Evolutionary conservation across 306 rosid species (phyloP), one percentile per base, ranked within the genome.

Genomic region (Herpetospermum pedunculosum): DNA sequence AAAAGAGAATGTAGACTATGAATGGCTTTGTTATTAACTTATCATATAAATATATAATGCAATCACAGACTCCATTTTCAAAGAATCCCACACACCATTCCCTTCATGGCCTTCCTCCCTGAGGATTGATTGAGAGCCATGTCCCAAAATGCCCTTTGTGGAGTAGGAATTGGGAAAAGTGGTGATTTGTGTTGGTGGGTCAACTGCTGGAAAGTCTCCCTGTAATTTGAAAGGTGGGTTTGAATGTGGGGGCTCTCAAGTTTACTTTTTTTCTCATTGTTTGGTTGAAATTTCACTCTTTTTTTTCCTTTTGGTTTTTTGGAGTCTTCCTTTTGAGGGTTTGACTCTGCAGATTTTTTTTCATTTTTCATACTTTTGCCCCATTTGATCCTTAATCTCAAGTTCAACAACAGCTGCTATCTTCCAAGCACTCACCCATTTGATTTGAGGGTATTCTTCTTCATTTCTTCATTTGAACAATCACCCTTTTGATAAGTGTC

Each of bases 91-190:
- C n/a, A n/a, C n/a, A n/a, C n/a, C 73, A 67, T 52, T 23, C 50
- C 72, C 40, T 41, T 68, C 54, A 69, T 70, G 74, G 41, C 74
- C 70, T 47, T 16, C 18, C n/a, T n/a, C n/a, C n/a, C n/a, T n/a
- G n/a, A n/a, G n/a, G n/a, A n/a, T n/a, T n/a, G n/a, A n/a, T n/a
- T n/a, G 38, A 44, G 44, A 57, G 44, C n/a, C 6, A 16, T 48
- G 46, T n/a, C 13, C 40, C 32, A 73, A 53, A 14, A 37, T 53
- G 7, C 49, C 37, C 76, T 34, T 72, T 72, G 60, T 71, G 76
- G 76, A 72, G 64, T 50, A 72, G 76, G 76, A 71, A 71, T 63
- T 63, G 70, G 70, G n/a, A 53, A 72, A 72, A 72, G 48, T 3
- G 19, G 32, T 28, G 75, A 28, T n/a, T n/a, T 70, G 38, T 70